A percentile compares a stretch with the other conserved stretches of the same genome.
Evolutionary conservation across 305 asterid genomes (phyloP).

Genomic region (Galium porrigens): DNA sequence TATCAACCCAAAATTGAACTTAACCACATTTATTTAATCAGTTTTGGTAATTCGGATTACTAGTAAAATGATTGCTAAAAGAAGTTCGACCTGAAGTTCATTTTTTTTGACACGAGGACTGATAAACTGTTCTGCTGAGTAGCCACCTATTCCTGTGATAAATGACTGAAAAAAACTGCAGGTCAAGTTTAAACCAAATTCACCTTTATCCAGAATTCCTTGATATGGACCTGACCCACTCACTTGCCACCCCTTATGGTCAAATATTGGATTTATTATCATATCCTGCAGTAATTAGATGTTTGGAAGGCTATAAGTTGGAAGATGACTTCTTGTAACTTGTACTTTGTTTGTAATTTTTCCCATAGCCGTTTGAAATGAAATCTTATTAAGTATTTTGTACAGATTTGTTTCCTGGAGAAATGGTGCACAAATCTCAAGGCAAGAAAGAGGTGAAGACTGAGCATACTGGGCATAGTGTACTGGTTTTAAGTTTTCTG

Average conservation of each 20-base stretch:
- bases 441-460: slow-evolving; percentile 34
- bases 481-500: slow-evolving; percentile 9
- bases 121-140: not conserved
- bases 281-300: slow-evolving; percentile 2
- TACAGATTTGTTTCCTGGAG: slow-evolving; percentile 35
- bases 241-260: not conserved
- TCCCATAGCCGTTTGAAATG: not conserved
- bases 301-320: not conserved
- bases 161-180: not conserved
- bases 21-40: not conserved
- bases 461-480: slow-evolving; percentile 8
- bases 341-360: not conserved
- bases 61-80: not conserved
- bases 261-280: not conserved
- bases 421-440: slow-evolving; percentile 39
- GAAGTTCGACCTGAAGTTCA: not conserved
- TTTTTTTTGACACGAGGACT: not conserved
- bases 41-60: not conserved
- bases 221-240: not conserved
- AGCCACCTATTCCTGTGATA: not conserved
- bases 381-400: slow-evolving; percentile 6
- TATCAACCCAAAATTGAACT: not conserved
- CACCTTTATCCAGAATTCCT: not conserved
- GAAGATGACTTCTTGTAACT: not conserved
- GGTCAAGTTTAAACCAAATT: not conserved